Evolutionary conservation across 2,329 filamentous ascomycete species (phyloP).

Genomic region (Colletotrichum echinochloae): DNA sequence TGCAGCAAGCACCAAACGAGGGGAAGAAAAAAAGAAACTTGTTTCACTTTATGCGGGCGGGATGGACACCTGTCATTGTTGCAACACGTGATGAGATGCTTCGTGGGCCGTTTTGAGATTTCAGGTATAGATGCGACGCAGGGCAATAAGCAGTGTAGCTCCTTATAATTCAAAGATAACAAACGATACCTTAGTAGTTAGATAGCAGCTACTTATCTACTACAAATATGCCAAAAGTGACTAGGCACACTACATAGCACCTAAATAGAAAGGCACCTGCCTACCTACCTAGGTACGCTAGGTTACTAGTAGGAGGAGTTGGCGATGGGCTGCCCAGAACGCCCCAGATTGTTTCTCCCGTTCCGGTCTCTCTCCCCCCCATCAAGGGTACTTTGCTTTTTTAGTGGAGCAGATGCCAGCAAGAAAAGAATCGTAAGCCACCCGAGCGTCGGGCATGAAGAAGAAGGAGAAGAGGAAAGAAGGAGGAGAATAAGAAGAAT

Average conservation of each 20-base stretch:
- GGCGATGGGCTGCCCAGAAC: constrained; percentile 11
- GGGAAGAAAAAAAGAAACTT: not conserved
- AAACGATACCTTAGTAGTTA: too few species aligned
- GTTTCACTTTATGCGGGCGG: constrained; percentile 20
- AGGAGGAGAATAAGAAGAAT: too few species aligned
- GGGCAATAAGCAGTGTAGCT: not conserved
- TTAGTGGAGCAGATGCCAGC: constrained; percentile 26
- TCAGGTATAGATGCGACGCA: not conserved
- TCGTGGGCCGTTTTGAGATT: not conserved
- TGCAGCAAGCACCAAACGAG: not conserved
- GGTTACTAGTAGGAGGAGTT: not conserved
- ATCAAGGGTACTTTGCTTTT: constrained; percentile 7
- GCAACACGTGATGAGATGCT: constrained; percentile 5
- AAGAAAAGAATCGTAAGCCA: constrained; percentile 4
- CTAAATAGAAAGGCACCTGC: too few species aligned
- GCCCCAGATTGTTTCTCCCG: constrained; percentile 31
- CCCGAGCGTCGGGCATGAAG: constrained; percentile 14
- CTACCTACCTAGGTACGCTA: too few species aligned
- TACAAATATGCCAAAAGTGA: not conserved
- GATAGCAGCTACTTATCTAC: too few species aligned
- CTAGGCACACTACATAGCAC: too few species aligned
- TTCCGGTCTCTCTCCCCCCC: not conserved
- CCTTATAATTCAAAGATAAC: not conserved
- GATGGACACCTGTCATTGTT: constrained; percentile 31
- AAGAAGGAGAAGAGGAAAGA: too few species aligned